Evolutionary conservation across 768 basidiomycete genomes (phyloP).

Genomic region (Lactifluus volemus): DNA sequence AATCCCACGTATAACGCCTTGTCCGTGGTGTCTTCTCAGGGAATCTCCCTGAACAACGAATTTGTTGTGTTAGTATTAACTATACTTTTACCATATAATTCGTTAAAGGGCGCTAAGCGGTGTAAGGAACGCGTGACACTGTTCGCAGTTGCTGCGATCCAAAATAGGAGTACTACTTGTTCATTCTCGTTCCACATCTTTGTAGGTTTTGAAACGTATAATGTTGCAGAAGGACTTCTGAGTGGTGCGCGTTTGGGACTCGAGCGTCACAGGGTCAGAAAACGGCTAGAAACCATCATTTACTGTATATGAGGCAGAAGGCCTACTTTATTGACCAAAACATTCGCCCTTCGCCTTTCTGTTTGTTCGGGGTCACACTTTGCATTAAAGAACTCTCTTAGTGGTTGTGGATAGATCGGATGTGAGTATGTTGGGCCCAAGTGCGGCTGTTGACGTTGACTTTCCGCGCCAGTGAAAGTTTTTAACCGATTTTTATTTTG

Average conservation of each 20-base stretch:
- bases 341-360: neutral
- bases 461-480: conserved; percentile 3
- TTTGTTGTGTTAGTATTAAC: too few species aligned
- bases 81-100: neutral
- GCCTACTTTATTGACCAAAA: neutral
- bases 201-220: neutral
- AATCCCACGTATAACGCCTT: too few species aligned
- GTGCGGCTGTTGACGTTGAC: neutral
- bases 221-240: neutral
- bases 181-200: neutral
- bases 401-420: neutral
- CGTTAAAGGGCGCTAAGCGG: too few species aligned
- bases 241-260: neutral
- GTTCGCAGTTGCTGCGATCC: too few species aligned
- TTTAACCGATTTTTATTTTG: neutral
- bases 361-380: neutral
- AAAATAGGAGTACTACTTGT: neutral
- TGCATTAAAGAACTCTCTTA: neutral
- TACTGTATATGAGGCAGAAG: neutral
- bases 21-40: too few species aligned
- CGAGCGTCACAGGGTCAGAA: neutral
- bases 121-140: neutral
- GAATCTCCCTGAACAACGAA: too few species aligned
- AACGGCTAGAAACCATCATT: neutral
- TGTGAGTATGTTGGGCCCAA: neutral